Conservation (phyloP, 345 rosid species). For the Geranium rotundifolium region DNA sequence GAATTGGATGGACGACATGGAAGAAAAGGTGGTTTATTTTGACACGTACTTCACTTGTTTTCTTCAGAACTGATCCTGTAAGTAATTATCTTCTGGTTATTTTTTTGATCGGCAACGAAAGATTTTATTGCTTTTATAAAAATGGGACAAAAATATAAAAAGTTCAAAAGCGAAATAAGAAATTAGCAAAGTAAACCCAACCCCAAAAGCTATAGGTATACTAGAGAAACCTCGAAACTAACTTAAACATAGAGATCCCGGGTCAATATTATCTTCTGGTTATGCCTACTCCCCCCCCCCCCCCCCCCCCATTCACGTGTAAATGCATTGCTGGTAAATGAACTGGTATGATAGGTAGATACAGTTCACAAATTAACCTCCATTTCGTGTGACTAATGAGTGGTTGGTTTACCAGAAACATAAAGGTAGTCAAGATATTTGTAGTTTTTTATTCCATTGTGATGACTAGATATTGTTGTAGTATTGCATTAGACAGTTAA, state of each 20-base stretch:
- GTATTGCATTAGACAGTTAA: neutral
- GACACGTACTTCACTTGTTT: conserved; percentile 56
- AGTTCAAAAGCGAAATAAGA: no score
- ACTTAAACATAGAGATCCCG: no score
- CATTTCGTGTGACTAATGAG: neutral
- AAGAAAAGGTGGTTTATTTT: conserved; percentile 71
- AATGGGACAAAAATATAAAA: no score
- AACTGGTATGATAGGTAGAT: neutral
- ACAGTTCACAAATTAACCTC: neutral
- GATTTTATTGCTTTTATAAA: no score
- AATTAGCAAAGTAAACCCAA: no score
- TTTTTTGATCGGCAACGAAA: neutral
- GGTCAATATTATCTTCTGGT: no score
- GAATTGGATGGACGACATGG: conserved; percentile 87
- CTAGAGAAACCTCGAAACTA: no score
- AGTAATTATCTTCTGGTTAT: conserved; percentile 16
- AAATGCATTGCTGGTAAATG: neutral
- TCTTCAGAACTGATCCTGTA: conserved; percentile 75
- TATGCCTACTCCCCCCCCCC: no score
- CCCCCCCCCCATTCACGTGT: neutral
- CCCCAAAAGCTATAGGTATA: no score
- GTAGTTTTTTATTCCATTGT: neutral
- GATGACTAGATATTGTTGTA: neutral
- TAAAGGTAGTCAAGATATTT: neutral
- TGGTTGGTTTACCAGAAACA: neutral